Evolutionary conservation across 129 eudicot species (phyloP).

Genomic region (carrot (Daucus carota)): DH1_v3.0 NC_030389.2:8371001-8371500

Average conservation of each 20-base stretch:
- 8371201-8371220: slow-evolving; percentile 96
- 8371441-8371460: slow-evolving; percentile 71
- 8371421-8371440: slow-evolving; percentile 68
- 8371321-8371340: slow-evolving; percentile 67
- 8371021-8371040: slow-evolving; percentile 80
- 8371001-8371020: slow-evolving; percentile 43
- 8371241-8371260: slow-evolving; percentile 75
- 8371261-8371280: slow-evolving; percentile 84
- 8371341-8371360: slow-evolving; percentile 53
- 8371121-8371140: slow-evolving; percentile 95
- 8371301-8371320: slow-evolving; percentile 68
- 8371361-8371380: slow-evolving; percentile 93
- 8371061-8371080: slow-evolving; percentile 51
- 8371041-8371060: slow-evolving; percentile 69
- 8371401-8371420: slow-evolving; percentile 54
- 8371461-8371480: slow-evolving; percentile 64
- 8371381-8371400: slow-evolving; percentile 72
- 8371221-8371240: slow-evolving; percentile 71
- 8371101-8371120: slow-evolving; percentile 58
- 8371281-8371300: slow-evolving; percentile 87
- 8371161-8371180: slow-evolving; percentile 51
- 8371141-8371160: slow-evolving; percentile 73
- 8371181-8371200: slow-evolving; percentile 56
- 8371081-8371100: slow-evolving; percentile 51
- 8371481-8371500: slow-evolving; percentile 81